Evolutionary conservation across 2,329 filamentous ascomycete species (phyloP).

Genomic region (Thermoascus crustaceus): DNA sequence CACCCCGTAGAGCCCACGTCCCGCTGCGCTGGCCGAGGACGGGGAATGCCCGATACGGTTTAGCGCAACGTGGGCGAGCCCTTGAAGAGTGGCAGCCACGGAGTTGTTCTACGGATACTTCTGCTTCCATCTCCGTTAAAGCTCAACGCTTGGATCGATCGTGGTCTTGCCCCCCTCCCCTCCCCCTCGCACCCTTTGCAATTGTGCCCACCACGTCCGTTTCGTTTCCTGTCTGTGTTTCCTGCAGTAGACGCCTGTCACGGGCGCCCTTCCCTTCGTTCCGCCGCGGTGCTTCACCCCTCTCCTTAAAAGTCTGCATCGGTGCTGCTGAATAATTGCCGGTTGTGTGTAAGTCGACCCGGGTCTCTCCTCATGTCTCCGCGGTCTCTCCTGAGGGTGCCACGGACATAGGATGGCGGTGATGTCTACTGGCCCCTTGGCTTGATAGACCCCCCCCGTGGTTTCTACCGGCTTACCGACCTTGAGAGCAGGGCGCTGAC

Average conservation of each 20-base stretch:
- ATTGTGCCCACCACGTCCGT: background rate
- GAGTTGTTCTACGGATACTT: constrained; percentile 6
- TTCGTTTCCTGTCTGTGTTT: constrained; percentile 1
- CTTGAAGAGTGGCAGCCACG: constrained; percentile 6
- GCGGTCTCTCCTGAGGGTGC: background rate
- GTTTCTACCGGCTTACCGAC: background rate
- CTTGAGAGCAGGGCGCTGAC: constrained; percentile 1
- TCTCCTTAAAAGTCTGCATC: constrained; percentile 16
- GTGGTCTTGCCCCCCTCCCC: constrained; percentile 2
- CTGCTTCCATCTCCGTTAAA: constrained; percentile 9
- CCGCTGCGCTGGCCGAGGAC: too few species aligned
- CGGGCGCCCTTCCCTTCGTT: constrained; percentile 2
- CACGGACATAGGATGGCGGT: too few species aligned
- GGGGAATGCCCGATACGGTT: constrained; percentile 5
- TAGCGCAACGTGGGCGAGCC: constrained; percentile 11
- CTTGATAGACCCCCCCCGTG: background rate
- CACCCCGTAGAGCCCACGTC: background rate
- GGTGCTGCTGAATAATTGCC: constrained; percentile 12
- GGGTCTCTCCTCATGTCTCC: background rate
- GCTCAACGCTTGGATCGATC: constrained; percentile 3
- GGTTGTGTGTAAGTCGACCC: constrained; percentile 9
- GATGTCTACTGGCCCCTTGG: too few species aligned
- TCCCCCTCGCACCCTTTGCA: background rate
- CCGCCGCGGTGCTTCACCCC: constrained; percentile 7
- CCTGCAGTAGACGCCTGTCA: too few species aligned